Evolutionary conservation across 148 eudicot species (phyloP).

Genomic region (Heliosperma pusillum): DNA sequence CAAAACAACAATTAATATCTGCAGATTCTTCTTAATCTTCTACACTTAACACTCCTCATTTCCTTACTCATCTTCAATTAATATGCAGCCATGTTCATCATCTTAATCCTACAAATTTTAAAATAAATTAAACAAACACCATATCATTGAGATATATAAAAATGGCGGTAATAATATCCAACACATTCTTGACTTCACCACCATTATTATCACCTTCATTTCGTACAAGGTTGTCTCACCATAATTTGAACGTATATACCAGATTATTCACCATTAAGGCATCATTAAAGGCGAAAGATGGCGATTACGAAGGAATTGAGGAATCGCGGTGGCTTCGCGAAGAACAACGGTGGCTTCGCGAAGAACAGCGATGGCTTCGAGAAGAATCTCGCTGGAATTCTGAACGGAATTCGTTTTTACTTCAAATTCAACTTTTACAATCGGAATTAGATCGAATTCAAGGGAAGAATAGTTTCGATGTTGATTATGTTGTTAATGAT

Average conservation of each 20-base stretch:
- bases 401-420: conserved; percentile 59
- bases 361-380: conserved; percentile 92
- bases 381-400: conserved; percentile 69
- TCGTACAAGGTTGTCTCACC: neutral
- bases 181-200: neutral
- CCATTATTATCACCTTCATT: neutral
- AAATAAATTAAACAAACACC: too few species aligned
- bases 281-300: neutral
- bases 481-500: conserved; percentile 17
- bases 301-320: conserved; percentile 30
- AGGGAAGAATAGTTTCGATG: neutral
- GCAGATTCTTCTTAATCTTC: too few species aligned
- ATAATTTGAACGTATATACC: neutral
- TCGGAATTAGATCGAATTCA: conserved; percentile 35
- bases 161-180: conserved; percentile 22
- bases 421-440: conserved; percentile 39
- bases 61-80: neutral
- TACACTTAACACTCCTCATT: neutral
- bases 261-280: conserved; percentile 15
- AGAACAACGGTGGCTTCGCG: conserved; percentile 88
- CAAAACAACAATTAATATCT: too few species aligned
- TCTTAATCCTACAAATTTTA: neutral
- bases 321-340: conserved; percentile 86
- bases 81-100: neutral
- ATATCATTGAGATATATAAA: neutral